Evolutionary conservation across 164 flowering plant species (phyloP), one percentile per base, ranked within the genome.

Genomic region (Chimonanthus praecox): DNA sequence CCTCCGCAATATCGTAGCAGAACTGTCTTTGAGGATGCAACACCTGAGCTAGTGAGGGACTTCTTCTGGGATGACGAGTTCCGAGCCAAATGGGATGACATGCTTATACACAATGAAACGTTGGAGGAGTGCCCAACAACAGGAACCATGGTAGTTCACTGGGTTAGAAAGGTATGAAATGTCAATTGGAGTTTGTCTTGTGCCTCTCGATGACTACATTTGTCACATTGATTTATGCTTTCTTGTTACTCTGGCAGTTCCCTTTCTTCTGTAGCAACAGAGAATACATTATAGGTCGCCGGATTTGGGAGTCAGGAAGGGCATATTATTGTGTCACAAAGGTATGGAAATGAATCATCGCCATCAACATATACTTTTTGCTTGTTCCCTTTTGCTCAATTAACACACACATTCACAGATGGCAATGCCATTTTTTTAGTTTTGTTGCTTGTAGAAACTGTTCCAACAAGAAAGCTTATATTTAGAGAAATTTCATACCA

Each of bases 11-110:
- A 90, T 70, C 88, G 94, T 49, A 89, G 85, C 73, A 77, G 90
- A 66, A 88, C 92, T 13, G 82, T 92, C 2, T 92, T 79, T 78
- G 93, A 90, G 77, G 85, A 90, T 82, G 89, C 85, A 4, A 80
- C 89, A 2, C 90, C 97, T 2, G 93, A 92, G 79, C 33, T 86
- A 71, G 80, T 90, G 58, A 87, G 91, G 79, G 94, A 92, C 74
- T 90, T 92, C 76, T 90, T 90, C 73, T 92, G 97, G 94, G 97
- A 92, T 66, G 94, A 92, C 75, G 85, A 81, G 33, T 92, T 92
- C 74, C 82, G 97, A 65, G 43, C 80, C 2, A 80, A 87, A 74
- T 92, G 94, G 94, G 97, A 92, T 82, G 85, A 88, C 75, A 90
- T 90, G 97, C 89, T 90, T 69, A 51, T 78, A 21, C n/a, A 77